Conservation (phyloP, 2,329 filamentous ascomycete species). For the Colletotrichum noveboracense region DNA sequence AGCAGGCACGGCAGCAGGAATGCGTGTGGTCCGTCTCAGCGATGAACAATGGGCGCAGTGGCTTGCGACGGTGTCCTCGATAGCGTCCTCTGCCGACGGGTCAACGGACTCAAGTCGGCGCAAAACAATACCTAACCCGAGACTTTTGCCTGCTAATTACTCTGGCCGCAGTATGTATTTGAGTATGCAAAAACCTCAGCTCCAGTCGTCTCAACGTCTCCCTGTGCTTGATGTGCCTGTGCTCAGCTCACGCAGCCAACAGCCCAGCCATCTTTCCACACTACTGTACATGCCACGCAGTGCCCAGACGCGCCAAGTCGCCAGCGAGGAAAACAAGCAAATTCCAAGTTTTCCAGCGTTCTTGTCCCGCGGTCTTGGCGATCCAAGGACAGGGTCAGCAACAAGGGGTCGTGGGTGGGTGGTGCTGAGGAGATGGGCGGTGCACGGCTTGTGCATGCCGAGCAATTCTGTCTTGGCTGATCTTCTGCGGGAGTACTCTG, state of each 20-base stretch:
- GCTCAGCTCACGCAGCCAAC: neutral
- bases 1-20: neutral
- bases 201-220: neutral
- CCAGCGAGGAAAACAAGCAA: constrained; percentile 19
- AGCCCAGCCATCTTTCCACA: neutral
- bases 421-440: neutral
- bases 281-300: neutral
- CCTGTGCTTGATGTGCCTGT: neutral
- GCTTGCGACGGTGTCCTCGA: neutral
- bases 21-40: neutral
- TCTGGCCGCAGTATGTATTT: neutral
- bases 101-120: neutral
- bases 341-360: constrained; percentile 20
- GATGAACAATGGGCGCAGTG: neutral
- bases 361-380: constrained; percentile 22
- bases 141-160: neutral
- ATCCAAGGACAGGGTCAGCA: constrained; percentile 9
- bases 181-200: neutral
- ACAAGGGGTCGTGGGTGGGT: neutral
- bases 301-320: constrained; percentile 19
- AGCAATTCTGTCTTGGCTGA: neutral
- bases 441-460: neutral
- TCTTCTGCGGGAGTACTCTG: neutral
- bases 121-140: neutral
- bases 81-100: neutral